Evolutionary conservation across 148 eudicot genomes (phyloP).

Genomic region (Polygonum maritimum): DNA sequence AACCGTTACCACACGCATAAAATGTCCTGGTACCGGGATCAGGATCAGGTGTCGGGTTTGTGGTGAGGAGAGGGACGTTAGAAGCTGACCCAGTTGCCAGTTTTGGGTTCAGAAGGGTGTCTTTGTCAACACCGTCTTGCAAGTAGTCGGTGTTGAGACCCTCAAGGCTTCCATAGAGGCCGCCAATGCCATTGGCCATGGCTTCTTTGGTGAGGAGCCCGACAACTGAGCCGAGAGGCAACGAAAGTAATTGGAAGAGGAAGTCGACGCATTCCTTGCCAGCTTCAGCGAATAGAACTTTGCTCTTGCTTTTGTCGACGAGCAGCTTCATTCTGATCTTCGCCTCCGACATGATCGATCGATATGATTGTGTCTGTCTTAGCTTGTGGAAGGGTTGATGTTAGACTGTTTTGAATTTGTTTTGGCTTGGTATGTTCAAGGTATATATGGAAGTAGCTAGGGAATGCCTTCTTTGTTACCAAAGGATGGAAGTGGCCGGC

Average conservation of each 20-base stretch:
- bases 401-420: too few species aligned
- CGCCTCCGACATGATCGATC: background rate
- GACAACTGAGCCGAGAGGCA: background rate
- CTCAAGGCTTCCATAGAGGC: slow-evolving; percentile 7
- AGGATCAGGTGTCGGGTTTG: background rate
- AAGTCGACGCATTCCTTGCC: slow-evolving; percentile 10
- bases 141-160: background rate
- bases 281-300: slow-evolving; percentile 8
- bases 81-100: background rate
- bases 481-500: background rate
- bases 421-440: too few species aligned
- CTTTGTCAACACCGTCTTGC: background rate
- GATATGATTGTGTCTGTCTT: background rate
- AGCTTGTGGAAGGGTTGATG: too few species aligned
- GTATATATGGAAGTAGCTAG: too few species aligned
- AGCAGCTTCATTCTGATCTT: slow-evolving; percentile 8
- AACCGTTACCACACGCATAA: background rate
- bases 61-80: background rate
- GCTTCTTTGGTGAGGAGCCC: background rate
- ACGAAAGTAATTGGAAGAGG: background rate
- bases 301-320: background rate
- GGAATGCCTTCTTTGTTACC: too few species aligned
- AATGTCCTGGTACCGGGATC: background rate
- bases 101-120: slow-evolving; percentile 1
- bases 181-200: background rate